Evolutionary conservation across 2,329 filamentous ascomycete species (phyloP).

Genomic region (Diaporthe citriasiana): DNA sequence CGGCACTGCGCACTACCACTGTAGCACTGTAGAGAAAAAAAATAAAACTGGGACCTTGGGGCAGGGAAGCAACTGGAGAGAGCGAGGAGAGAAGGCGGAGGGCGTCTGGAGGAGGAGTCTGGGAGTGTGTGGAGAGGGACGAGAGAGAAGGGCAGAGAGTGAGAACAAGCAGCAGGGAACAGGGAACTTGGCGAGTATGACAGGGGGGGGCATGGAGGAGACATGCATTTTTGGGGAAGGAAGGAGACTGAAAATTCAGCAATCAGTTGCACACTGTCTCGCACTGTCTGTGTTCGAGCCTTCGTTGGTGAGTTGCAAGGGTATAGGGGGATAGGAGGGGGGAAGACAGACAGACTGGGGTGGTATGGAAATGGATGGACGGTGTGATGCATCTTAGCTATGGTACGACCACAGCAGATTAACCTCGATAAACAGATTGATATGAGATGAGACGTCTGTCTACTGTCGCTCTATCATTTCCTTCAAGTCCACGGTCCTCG

Average conservation of each 20-base stretch:
- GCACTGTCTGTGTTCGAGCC: slow-evolving; percentile 5
- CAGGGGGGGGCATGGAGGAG: background rate
- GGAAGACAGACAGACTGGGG: background rate
- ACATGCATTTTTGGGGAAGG: slow-evolving; percentile 5
- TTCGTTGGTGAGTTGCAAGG: background rate
- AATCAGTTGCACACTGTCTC: slow-evolving; percentile 8
- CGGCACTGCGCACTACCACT: background rate
- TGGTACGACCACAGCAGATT: slow-evolving; percentile 30
- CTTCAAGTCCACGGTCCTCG: background rate
- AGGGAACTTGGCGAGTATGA: background rate
- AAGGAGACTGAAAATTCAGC: slow-evolving; percentile 30
- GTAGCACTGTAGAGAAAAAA: background rate
- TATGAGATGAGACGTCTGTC: slow-evolving; percentile 27
- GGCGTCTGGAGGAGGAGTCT: slow-evolving; percentile 29
- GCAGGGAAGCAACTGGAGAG: slow-evolving; percentile 30
- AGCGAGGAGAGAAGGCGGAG: slow-evolving; percentile 31
- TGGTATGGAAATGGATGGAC: background rate
- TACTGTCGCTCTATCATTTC: background rate
- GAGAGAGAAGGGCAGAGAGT: background rate
- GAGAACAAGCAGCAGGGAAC: slow-evolving; percentile 24
- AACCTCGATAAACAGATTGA: slow-evolving; percentile 19
- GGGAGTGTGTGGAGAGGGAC: slow-evolving; percentile 22
- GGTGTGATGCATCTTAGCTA: slow-evolving; percentile 11
- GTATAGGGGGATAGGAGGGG: background rate
- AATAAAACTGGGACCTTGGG: slow-evolving; percentile 22